Conservation (phyloP, 768 basidiomycete genomes). For the Boletus tylopilopsis region DNA sequence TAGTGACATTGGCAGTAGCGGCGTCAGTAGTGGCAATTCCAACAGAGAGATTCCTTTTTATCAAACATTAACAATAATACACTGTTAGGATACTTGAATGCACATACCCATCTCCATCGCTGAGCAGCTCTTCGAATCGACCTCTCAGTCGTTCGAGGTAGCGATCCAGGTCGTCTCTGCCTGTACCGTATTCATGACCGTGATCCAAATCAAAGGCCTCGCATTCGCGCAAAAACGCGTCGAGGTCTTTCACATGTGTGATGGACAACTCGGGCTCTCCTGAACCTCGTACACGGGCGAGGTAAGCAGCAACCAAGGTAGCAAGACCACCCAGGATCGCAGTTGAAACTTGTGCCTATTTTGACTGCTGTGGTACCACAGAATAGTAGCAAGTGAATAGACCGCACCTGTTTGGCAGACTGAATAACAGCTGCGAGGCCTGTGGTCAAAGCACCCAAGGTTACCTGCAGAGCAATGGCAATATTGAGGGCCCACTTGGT, state of each 20-base stretch:
- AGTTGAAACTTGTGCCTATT: constrained; percentile 36
- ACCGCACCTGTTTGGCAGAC: constrained; percentile 38
- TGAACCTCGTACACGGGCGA: constrained; percentile 66
- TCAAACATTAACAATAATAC: background rate
- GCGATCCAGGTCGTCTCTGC: constrained; percentile 9
- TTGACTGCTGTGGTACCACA: background rate
- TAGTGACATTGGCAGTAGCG: no score
- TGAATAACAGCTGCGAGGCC: constrained; percentile 51
- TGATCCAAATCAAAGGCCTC: constrained; percentile 56
- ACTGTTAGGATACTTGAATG: background rate
- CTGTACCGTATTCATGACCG: constrained; percentile 37
- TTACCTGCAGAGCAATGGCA: constrained; percentile 60
- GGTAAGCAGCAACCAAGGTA: constrained; percentile 67
- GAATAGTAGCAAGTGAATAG: background rate
- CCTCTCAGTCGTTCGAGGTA: constrained; percentile 15
- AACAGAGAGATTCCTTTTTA: no score
- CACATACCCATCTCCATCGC: constrained; percentile 24
- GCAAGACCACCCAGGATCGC: constrained; percentile 53
- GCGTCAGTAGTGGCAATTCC: no score
- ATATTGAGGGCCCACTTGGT: constrained; percentile 36
- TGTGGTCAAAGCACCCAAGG: constrained; percentile 65
- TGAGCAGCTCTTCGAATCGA: constrained; percentile 31
- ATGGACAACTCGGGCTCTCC: constrained; percentile 65
- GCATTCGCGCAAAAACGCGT: constrained; percentile 63
- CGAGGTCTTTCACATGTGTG: constrained; percentile 53